phyloP scores from a whole-genome alignment of 2,329 filamentous ascomycete genomes.

The Fusarium secorum region DNA sequence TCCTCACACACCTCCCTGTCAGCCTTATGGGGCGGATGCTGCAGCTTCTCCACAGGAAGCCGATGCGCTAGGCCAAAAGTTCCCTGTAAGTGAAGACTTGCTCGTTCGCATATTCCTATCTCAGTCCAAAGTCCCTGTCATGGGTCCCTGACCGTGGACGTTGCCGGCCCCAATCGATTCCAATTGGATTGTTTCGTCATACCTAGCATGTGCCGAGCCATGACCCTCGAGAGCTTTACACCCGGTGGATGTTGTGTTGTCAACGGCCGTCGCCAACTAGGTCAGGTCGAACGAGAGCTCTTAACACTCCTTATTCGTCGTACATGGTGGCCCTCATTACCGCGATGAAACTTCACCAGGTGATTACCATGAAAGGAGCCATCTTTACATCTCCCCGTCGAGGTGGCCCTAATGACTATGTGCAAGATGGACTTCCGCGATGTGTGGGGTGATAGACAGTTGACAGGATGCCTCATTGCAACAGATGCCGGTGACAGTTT shows the following conservation, averaged over 20 bases:
- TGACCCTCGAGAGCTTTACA: constrained; percentile 19
- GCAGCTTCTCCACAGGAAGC: constrained; percentile 31
- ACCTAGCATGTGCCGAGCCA: constrained; percentile 7
- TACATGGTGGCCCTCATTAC: constrained; percentile 32
- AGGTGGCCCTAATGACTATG: constrained; percentile 4
- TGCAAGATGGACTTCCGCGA: constrained; percentile 23
- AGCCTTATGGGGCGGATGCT: constrained; percentile 41
- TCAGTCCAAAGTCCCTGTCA: constrained; percentile 7
- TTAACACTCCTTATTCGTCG: constrained; percentile 32
- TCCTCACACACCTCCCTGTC: constrained; percentile 31
- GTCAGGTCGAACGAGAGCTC: constrained; percentile 17
- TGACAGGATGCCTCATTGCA: constrained; percentile 30
- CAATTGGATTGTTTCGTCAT: constrained; percentile 26
- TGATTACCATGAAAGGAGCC: constrained; percentile 26
- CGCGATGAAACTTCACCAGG: constrained; percentile 31
- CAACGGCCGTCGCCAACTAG: constrained; percentile 27
- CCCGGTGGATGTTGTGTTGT: constrained; percentile 39
- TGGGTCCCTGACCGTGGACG: neutral
- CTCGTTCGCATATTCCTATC: constrained; percentile 10
- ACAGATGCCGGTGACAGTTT: constrained; percentile 26
- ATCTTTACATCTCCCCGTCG: constrained; percentile 14
- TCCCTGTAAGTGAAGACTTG: constrained; percentile 16
- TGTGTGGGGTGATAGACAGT: constrained; percentile 36
- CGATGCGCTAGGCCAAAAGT: constrained; percentile 37
- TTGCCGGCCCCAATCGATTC: constrained; percentile 9